phyloP scores from a whole-genome alignment of 352 stramenopile genomes.

The Globisporangium iwayamae region DNA sequence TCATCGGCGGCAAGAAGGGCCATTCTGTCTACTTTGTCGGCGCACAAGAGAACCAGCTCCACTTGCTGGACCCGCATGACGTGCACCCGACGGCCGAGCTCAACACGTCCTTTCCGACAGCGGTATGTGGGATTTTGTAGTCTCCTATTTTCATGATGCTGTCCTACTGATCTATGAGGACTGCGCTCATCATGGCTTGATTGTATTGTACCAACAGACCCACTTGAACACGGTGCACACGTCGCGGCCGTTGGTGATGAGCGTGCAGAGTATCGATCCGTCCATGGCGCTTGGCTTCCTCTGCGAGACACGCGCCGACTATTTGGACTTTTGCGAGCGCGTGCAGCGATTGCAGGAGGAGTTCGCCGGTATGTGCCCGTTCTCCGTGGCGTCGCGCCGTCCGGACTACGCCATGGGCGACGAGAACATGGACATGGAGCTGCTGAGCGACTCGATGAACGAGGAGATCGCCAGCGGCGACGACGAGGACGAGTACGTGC shows the following conservation, averaged over 20 bases:
- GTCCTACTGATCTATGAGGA: background rate
- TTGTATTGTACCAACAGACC: conserved; percentile 26
- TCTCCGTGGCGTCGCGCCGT: conserved; percentile 9
- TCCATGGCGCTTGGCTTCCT: conserved; percentile 93
- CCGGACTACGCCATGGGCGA: conserved; percentile 13
- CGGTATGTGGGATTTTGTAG: conserved; percentile 26
- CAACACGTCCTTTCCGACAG: conserved; percentile 71
- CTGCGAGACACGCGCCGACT: conserved; percentile 73
- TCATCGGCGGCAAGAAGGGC: conserved; percentile 92
- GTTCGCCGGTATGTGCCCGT: conserved; percentile 10
- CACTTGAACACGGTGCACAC: conserved; percentile 56
- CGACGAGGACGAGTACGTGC: conserved; percentile 16
- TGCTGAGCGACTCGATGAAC: conserved; percentile 16
- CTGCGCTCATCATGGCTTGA: background rate
- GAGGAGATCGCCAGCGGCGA: conserved; percentile 17
- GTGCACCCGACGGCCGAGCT: conserved; percentile 63
- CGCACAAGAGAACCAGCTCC: conserved; percentile 74
- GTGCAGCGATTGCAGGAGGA: conserved; percentile 9
- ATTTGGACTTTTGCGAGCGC: conserved; percentile 55
- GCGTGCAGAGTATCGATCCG: conserved; percentile 89
- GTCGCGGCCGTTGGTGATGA: conserved; percentile 65
- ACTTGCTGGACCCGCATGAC: conserved; percentile 83
- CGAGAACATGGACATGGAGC: conserved; percentile 13
- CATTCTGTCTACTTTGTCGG: conserved; percentile 96
- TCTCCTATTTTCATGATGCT: conserved; percentile 3